Evolutionary conservation across 768 basidiomycete genomes (phyloP), one percentile per base, ranked within the genome.

Genomic region (Mycena floridula): DNA sequence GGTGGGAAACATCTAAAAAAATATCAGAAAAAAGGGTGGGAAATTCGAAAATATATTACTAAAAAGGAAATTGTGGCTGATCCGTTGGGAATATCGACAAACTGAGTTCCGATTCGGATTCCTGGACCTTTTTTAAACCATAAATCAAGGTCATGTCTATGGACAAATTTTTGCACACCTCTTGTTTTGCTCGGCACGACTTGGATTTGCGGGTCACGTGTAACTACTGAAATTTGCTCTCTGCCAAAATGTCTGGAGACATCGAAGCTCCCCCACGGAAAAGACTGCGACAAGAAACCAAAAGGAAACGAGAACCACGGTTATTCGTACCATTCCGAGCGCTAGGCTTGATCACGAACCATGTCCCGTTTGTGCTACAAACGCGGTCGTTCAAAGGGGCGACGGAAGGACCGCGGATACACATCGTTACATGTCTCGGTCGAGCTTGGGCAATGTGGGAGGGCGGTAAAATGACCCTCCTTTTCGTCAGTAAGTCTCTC

Each of bases 391-490:
- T 82, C 56, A 94, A 93, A 59, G 89, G 89, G 21, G 80, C 89
- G 18, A 78, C 88, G 1, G 85, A 85, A 16, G 89, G 86, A 3
- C 92, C 94, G 1, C 77, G 79, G 38, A 72, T 94, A 46, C 85
- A 91, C 50, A 67, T 98, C 35, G 64, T 96, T 25, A 94, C 91
- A 9, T 93, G 89, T 55, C 65, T 97, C 7, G 94, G 95, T 5
- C 79, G 70, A 46, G 79, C 88, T 51, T 98, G 94, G 94, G 89
- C 92, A 15, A 69, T 96, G 57, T 98, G 95, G 95, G 92, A 96
- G 54, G 94, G 91, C 18, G 88, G 82, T 22, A 92, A 85, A 65
- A 93, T 98, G 89, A 74, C 73, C 25, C 65, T 98, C 45, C 72
- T 97, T 27, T 98, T 99, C 59, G 92, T 94, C 48, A 91, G 95